These are phyloP conservation scores for Colletotrichum orbiculare DNA, from an alignment of 2,329 filamentous ascomycete species.

Conservation along the genomic window DNA sequence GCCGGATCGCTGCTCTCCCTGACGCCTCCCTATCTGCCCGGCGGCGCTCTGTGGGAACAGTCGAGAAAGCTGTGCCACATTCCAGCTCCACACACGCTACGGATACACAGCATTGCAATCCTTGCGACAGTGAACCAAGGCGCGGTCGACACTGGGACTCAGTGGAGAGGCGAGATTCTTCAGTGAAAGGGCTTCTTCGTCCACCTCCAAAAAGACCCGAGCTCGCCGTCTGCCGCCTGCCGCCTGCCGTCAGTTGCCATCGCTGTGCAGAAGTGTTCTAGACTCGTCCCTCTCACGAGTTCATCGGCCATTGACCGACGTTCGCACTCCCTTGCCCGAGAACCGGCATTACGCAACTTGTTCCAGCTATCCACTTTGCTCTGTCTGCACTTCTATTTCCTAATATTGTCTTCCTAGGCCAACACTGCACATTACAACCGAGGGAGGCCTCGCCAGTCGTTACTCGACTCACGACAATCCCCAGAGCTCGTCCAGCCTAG, in stretches of 20 bases:
- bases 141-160: neutral
- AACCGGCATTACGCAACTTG: conserved; percentile 12
- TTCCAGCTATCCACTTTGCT: neutral
- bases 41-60: neutral
- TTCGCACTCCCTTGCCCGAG: conserved; percentile 11
- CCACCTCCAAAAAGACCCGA: conserved; percentile 14
- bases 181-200: neutral
- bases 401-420: neutral
- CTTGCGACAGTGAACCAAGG: neutral
- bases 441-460: too few relatives aligned
- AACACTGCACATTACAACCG: too few relatives aligned
- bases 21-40: neutral
- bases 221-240: conserved; percentile 12
- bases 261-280: conserved; percentile 23
- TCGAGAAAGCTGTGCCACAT: neutral
- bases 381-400: neutral
- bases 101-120: neutral
- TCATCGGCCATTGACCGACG: conserved; percentile 16
- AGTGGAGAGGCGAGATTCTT: neutral
- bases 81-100: neutral
- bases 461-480: neutral
- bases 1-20: neutral
- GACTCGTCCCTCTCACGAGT: conserved; percentile 28
- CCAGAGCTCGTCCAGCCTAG: neutral
- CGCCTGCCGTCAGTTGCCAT: neutral